Percentiles rank a stretch among this genome's conserved stretches.
These are phyloP conservation scores for Steccherinum ochraceum DNA, from an alignment of 768 basidiomycete species.

Conservation along the genomic window DNA sequence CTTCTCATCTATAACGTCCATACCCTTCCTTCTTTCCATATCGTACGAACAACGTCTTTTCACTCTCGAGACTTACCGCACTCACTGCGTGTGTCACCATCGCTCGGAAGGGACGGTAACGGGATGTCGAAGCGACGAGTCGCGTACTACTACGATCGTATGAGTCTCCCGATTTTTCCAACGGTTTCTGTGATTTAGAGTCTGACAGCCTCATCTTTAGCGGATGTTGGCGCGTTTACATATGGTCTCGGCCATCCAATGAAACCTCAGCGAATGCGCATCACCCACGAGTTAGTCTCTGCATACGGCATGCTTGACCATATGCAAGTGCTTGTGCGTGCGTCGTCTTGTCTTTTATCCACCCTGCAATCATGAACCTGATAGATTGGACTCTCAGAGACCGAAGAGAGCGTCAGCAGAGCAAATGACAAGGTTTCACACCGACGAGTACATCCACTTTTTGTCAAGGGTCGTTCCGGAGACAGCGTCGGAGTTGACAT, in stretches of 20 bases:
- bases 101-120: no score
- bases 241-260: conserved; percentile 89
- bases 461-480: conserved; percentile 86
- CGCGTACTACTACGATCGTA: conserved; percentile 76
- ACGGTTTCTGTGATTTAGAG: not conserved
- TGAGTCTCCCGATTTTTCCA: conserved; percentile 14
- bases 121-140: conserved; percentile 68
- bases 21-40: no score
- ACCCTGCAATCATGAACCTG: no score
- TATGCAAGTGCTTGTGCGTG: conserved; percentile 84
- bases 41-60: no score
- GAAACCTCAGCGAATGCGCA: conserved; percentile 93
- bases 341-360: no score
- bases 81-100: no score
- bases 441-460: conserved; percentile 97
- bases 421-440: conserved; percentile 85
- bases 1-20: no score
- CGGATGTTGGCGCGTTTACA: conserved; percentile 66
- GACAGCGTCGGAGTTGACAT: conserved; percentile 80
- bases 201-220: not conserved
- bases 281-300: conserved; percentile 87
- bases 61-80: no score
- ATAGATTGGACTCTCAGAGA: conserved; percentile 19
- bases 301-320: conserved; percentile 92
- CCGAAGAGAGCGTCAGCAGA: conserved; percentile 29